Percentiles rank a stretch among this genome's conserved stretches.
phyloP scores from a whole-genome alignment of 1,284 basidiomycete species.

The Xanthoconium separans region DNA sequence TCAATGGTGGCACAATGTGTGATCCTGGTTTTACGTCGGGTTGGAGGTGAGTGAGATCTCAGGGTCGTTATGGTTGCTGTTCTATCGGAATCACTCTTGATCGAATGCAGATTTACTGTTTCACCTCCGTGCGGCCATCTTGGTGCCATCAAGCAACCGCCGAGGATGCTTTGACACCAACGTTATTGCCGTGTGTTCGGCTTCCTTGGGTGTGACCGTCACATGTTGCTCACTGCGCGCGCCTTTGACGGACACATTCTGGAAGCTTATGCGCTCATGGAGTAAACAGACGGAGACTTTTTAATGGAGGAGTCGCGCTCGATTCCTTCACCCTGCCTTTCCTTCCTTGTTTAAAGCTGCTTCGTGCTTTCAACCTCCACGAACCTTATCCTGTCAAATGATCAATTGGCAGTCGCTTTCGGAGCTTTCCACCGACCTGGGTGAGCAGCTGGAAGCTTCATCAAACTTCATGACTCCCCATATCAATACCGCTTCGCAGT shows the following conservation, averaged over 20 bases:
- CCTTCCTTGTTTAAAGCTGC: constrained; percentile 1
- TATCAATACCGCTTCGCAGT: constrained; percentile 9
- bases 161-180: constrained; percentile 2
- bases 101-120: constrained; percentile 7
- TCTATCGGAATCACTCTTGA: constrained; percentile 2
- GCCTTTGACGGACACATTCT: constrained; percentile 6
- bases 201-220: constrained; percentile 17
- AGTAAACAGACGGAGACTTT: constrained; percentile 8
- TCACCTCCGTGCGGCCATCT: constrained; percentile 11
- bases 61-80: neutral
- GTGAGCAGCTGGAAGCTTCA: constrained; percentile 19
- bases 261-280: constrained; percentile 15
- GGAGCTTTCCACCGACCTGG: constrained; percentile 22
- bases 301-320: constrained; percentile 12
- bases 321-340: neutral
- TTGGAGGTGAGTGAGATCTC: constrained; percentile 5
- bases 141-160: constrained; percentile 21
- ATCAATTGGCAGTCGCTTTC: constrained; percentile 27
- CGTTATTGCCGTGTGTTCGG: constrained; percentile 18
- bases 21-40: neutral
- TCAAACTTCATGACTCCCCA: neutral
- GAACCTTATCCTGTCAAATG: constrained; percentile 11
- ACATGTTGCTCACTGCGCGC: constrained; percentile 1
- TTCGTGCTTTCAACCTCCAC: neutral
- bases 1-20: neutral